phyloP scores from a whole-genome alignment of 129 eudicot species.

The Mikania micrantha region DNA sequence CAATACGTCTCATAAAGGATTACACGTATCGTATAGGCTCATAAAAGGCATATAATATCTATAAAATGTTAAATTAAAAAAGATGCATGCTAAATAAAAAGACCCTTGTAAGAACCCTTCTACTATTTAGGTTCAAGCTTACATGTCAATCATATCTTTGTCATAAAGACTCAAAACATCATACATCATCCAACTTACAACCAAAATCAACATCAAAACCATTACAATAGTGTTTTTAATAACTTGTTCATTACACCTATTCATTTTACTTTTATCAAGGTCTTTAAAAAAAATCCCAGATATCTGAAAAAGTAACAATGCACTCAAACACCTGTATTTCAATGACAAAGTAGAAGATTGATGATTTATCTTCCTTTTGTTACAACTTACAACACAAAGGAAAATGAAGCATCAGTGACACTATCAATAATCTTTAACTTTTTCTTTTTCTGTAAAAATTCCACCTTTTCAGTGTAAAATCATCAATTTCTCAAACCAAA shows the following conservation, averaged over 20 bases:
- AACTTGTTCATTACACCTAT: background rate
- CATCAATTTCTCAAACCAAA: constrained; percentile 23
- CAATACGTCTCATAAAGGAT: no score
- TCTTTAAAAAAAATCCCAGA: constrained; percentile 6
- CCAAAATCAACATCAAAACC: background rate
- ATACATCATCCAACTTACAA: background rate
- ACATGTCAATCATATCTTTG: background rate
- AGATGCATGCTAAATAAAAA: no score
- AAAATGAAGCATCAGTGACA: constrained; percentile 34
- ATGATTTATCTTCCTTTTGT: constrained; percentile 9
- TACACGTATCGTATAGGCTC: no score
- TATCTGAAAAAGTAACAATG: constrained; percentile 27
- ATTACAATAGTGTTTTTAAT: background rate
- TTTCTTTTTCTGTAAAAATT: constrained; percentile 35
- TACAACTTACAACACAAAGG: constrained; percentile 25
- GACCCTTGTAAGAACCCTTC: no score
- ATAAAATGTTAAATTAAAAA: no score
- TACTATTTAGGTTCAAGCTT: no score
- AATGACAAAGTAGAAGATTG: constrained; percentile 22
- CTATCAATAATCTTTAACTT: constrained; percentile 32
- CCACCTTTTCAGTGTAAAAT: constrained; percentile 32
- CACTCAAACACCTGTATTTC: constrained; percentile 14
- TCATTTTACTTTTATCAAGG: constrained; percentile 6
- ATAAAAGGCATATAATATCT: no score
- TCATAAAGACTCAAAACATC: no score